Conservation (phyloP, 352 stramenopile genomes). For the Halophytophthora polymorphica region DNA sequence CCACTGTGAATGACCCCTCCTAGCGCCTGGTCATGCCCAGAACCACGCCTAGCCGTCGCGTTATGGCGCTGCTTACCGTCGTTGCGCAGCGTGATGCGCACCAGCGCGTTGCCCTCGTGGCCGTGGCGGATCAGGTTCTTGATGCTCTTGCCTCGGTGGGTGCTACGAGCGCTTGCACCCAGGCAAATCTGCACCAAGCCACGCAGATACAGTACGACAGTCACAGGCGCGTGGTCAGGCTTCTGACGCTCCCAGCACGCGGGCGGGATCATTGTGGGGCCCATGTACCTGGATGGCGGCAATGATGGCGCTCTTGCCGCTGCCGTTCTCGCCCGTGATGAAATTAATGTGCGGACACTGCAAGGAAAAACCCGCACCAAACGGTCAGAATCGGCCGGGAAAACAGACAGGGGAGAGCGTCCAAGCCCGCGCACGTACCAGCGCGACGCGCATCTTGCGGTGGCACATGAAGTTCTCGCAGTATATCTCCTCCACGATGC, state of each 20-base stretch:
- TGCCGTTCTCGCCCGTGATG: slow-evolving; percentile 92
- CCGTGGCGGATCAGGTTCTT: slow-evolving; percentile 95
- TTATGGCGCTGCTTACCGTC: slow-evolving; percentile 25
- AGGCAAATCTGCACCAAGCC: slow-evolving; percentile 92
- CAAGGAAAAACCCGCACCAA: not conserved
- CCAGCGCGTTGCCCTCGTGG: slow-evolving; percentile 76
- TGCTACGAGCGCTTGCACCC: slow-evolving; percentile 90
- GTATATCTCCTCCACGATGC: slow-evolving; percentile 94
- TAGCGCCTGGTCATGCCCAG: too few relatives aligned
- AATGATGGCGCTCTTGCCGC: slow-evolving; percentile 96
- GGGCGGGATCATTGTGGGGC: not conserved
- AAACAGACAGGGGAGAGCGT: not conserved
- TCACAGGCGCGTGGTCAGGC: not conserved
- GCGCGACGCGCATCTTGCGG: slow-evolving; percentile 85
- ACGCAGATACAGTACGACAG: slow-evolving; percentile 24
- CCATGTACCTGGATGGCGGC: slow-evolving; percentile 94
- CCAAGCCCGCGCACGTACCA: slow-evolving; percentile 28
- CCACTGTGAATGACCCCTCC: too few relatives aligned
- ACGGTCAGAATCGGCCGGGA: not conserved
- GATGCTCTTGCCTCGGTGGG: slow-evolving; percentile 93
- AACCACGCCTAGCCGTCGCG: not conserved
- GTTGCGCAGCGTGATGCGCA: slow-evolving; percentile 94
- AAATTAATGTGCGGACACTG: slow-evolving; percentile 80
- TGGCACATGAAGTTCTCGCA: slow-evolving; percentile 99
- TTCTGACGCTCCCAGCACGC: too few relatives aligned